Evolutionary conservation across 257 asterid genomes (phyloP).

Genomic region (Rhazya stricta): DNA sequence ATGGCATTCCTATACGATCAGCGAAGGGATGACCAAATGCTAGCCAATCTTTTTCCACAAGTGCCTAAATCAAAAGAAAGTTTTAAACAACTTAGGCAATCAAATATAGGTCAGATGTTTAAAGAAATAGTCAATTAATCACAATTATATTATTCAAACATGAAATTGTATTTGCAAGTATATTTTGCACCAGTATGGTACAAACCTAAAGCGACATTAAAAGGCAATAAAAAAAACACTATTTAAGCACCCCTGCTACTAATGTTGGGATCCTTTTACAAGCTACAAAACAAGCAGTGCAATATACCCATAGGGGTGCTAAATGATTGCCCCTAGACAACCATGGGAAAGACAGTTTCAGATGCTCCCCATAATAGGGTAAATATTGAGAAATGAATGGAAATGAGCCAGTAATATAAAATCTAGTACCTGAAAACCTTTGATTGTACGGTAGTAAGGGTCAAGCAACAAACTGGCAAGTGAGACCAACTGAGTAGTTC

Average conservation of each 20-base stretch:
- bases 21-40: slow-evolving; percentile 99
- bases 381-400: not conserved
- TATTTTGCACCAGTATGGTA: not conserved
- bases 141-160: too few relatives aligned
- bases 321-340: not conserved
- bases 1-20: slow-evolving; percentile 84
- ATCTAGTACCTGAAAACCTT: slow-evolving; percentile 83
- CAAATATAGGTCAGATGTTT: not conserved
- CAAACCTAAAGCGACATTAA: not conserved
- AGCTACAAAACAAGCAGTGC: not conserved
- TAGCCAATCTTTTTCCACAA: slow-evolving; percentile 95
- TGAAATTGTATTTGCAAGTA: not conserved
- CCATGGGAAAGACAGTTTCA: not conserved
- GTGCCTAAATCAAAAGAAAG: slow-evolving; percentile 52
- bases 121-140: not conserved
- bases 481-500: slow-evolving; percentile 92
- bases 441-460: slow-evolving; percentile 89
- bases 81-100: slow-evolving; percentile 15
- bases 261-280: not conserved
- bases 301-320: not conserved
- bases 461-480: slow-evolving; percentile 95
- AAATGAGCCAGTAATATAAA: not conserved
- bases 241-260: not conserved
- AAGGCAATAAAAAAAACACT: not conserved
- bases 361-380: not conserved